phyloP scores from a whole-genome alignment of 2,329 filamentous ascomycete genomes.

The Arthrobotrys megalospora region DNA sequence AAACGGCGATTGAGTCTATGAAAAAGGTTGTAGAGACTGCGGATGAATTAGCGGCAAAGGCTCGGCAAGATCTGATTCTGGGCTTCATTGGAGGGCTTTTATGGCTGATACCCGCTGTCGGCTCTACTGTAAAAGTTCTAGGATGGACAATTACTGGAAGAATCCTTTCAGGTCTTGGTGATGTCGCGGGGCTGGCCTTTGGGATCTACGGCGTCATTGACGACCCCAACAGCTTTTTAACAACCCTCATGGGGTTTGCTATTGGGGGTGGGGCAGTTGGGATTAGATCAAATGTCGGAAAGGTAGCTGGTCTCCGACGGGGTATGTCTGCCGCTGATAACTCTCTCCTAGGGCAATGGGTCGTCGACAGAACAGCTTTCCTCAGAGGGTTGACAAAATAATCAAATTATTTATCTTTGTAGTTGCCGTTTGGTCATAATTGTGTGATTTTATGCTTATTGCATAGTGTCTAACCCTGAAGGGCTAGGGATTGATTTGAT shows the following conservation, averaged over 20 bases:
- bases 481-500: too few species aligned
- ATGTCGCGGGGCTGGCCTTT: constrained; percentile 6
- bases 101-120: constrained; percentile 12
- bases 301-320: constrained; percentile 8
- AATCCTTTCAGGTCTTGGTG: constrained; percentile 1
- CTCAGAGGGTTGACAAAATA: neutral
- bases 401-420: too few species aligned
- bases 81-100: constrained; percentile 18
- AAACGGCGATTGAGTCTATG: constrained; percentile 21
- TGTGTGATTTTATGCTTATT: too few species aligned
- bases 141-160: constrained; percentile 3
- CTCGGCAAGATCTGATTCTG: constrained; percentile 12
- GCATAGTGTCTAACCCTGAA: too few species aligned
- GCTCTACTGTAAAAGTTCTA: neutral
- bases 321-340: constrained; percentile 20
- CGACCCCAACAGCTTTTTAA: constrained; percentile 20
- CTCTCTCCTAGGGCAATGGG: constrained; percentile 2
- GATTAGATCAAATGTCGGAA: constrained; percentile 1
- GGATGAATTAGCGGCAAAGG: constrained; percentile 1
- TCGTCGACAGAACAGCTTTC: constrained; percentile 8
- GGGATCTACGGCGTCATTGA: constrained; percentile 11
- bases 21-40: constrained; percentile 6
- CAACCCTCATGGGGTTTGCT: neutral
- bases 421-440: too few species aligned
- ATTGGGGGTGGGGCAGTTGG: neutral